Base-by-base conservation (phyloP, 2,329 filamentous ascomycete species). In the Paraconiothyrium brasiliense region DNA sequence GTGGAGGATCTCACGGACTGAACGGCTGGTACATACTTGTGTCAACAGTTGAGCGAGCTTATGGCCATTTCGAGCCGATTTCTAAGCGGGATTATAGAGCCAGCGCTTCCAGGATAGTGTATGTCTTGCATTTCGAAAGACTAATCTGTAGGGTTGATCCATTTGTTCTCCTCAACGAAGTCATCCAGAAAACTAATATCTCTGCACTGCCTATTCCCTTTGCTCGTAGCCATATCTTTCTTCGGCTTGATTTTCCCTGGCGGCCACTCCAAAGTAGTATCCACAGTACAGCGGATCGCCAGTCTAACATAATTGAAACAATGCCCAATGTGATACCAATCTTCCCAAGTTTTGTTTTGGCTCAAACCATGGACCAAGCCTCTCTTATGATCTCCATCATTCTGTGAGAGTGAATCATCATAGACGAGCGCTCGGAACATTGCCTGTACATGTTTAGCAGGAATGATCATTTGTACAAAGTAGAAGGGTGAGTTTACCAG, bases 101-200 rank as follows among this genome's bases (percentile, higher is more conserved):
- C 2, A 30, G 27, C 27, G 27, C 27, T 30, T 6, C 4, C 6
- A 30, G 27, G 6, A 4, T 6, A 30, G 4, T 30, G 27, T 30
- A 30, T 30, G 27, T 30, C 6, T 30, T 6, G 27, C 27, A 30
- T 4, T 30, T 30, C 27, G 27, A 4, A 30, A 30, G 27, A 30
- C 27, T 30, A 30, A 30, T 30, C 6, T 41, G 13, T 16, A 16
- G 37, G 11, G 2, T 16, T 16, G 16, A 41, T 41, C 47, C 47
- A 50, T n/a, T 34, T 50, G n/a, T 50, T 50, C 27, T 50, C 30
- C 13, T 50, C 47, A 16, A 50, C 47, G 20, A 50, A 50, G 11
- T 27, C 11, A 20, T 50, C 47, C 13, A 50, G 11, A 16, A 30
- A 27, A 34, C 14, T 20, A 10, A 50, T 50, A 7, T 50, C 47